phyloP scores from a whole-genome alignment of 768 basidiomycete species.

The Auricularia cornea region DNA sequence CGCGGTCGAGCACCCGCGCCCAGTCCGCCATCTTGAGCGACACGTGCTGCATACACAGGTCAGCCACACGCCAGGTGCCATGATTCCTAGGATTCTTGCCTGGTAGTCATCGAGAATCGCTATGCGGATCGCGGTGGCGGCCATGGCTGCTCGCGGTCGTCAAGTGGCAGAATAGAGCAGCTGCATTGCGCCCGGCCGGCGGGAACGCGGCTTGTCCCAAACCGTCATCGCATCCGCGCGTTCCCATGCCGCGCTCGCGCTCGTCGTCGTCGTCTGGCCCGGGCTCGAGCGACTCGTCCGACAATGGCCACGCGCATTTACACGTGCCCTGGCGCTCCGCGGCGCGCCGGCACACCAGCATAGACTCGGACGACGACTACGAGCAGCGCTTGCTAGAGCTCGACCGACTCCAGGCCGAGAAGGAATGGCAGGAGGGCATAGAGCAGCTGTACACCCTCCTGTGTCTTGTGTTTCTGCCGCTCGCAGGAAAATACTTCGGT shows the following conservation, averaged over 20 bases:
- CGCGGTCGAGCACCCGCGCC: constrained; percentile 33
- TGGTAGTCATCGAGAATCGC: constrained; percentile 58
- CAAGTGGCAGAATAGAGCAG: too few species aligned
- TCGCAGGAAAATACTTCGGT: constrained; percentile 82
- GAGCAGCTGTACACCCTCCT: constrained; percentile 76
- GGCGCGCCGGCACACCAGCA: neutral
- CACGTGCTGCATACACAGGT: constrained; percentile 23
- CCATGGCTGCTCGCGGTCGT: too few species aligned
- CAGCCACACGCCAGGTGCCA: too few species aligned
- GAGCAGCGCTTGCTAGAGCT: constrained; percentile 46
- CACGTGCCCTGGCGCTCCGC: neutral
- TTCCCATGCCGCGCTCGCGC: neutral
- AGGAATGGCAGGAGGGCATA: constrained; percentile 91
- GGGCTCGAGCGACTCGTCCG: neutral
- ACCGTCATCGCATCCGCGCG: too few species aligned
- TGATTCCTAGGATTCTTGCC: too few species aligned
- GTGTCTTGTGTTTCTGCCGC: constrained; percentile 73
- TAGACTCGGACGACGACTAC: constrained; percentile 52
- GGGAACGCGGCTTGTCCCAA: too few species aligned
- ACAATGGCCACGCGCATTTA: neutral
- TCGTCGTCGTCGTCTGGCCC: neutral
- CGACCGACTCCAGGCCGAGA: constrained; percentile 42
- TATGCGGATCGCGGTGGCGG: constrained; percentile 21
- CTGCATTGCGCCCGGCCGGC: too few species aligned
- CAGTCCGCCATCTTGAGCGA: constrained; percentile 47